These are phyloP conservation scores for Pseudogymnoascus sp. DNA, from an alignment of 2,329 filamentous ascomycete species.

Conservation along the genomic window DNA sequence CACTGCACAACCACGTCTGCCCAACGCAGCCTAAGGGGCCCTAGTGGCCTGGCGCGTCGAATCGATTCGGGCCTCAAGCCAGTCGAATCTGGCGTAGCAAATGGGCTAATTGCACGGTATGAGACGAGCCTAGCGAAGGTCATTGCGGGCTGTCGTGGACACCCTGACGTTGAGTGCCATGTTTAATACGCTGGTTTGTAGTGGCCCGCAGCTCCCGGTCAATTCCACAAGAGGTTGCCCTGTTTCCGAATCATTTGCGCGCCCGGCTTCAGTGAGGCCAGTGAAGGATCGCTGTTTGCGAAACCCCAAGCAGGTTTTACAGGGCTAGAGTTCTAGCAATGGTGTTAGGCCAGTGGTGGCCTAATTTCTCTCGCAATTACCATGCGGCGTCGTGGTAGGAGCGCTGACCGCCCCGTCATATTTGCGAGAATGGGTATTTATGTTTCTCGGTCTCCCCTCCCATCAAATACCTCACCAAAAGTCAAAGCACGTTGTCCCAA, in stretches of 20 bases:
- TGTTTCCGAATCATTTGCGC: neutral
- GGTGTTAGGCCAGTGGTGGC: constrained; percentile 1
- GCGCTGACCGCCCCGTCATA: neutral
- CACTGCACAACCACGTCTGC: constrained; percentile 3
- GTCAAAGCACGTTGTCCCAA: neutral
- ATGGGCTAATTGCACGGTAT: neutral
- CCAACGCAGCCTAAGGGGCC: constrained; percentile 4
- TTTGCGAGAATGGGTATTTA: constrained; percentile 4
- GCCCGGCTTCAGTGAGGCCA: constrained; percentile 8
- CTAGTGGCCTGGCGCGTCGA: neutral
- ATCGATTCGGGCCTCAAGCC: constrained; percentile 3
- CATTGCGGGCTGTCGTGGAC: neutral
- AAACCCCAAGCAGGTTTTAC: constrained; percentile 7
- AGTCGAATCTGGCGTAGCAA: constrained; percentile 2
- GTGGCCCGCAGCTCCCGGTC: neutral
- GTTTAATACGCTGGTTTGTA: constrained; percentile 4
- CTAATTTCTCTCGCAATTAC: constrained; percentile 5
- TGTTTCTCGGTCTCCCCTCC: constrained; percentile 7
- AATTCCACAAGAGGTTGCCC: constrained; percentile 6
- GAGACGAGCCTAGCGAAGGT: constrained; percentile 1
- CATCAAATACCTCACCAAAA: neutral
- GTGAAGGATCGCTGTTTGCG: constrained; percentile 2
- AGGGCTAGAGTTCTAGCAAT: neutral
- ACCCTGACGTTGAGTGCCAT: neutral
- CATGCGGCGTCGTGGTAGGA: constrained; percentile 4